Conservation (phyloP, 129 eudicot genomes). For the carrot (Daucus carota) region DNA sequence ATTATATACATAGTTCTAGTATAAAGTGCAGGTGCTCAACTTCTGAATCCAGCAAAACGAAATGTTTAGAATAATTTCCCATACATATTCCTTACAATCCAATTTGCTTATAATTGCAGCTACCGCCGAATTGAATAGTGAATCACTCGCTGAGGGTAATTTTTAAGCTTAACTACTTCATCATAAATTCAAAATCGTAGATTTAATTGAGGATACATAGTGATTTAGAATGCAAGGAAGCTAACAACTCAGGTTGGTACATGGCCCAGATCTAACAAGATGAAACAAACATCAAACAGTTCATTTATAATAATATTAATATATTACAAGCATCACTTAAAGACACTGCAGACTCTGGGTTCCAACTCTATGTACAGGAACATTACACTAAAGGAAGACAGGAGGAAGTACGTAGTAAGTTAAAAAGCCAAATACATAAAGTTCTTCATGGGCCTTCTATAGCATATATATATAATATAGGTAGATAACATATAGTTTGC, state of each 20-base stretch:
- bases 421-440: neutral
- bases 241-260: neutral
- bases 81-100: too few relatives aligned
- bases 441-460: neutral
- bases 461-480: neutral
- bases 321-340: neutral
- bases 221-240: too few relatives aligned
- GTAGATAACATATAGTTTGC: neutral
- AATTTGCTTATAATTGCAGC: too few relatives aligned
- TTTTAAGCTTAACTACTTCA: too few relatives aligned
- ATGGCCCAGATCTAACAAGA: neutral
- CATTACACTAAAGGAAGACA: neutral
- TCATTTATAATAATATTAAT: neutral
- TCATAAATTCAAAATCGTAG: too few relatives aligned
- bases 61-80: too few relatives aligned
- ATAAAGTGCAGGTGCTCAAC: too few relatives aligned
- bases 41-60: too few relatives aligned
- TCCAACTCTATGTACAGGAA: neutral
- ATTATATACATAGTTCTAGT: too few relatives aligned
- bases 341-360: neutral
- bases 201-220: too few relatives aligned
- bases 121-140: too few relatives aligned
- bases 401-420: neutral
- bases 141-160: too few relatives aligned
- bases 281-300: neutral